These are phyloP conservation scores for Aristolochia fimbriata DNA, from an alignment of 164 flowering plant genomes.

Conservation along the genomic window DNA sequence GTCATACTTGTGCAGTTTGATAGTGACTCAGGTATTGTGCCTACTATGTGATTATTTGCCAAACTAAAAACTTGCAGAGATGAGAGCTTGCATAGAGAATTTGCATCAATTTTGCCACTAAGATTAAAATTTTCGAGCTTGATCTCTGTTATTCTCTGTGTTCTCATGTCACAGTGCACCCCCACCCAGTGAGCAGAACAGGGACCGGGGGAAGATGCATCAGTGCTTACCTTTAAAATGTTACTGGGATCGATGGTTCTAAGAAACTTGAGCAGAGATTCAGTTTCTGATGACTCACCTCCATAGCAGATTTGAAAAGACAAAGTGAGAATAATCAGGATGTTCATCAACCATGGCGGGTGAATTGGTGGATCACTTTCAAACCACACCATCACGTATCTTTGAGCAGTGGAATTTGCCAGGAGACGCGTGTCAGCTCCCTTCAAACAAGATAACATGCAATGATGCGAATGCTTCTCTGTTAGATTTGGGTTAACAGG, in stretches of 20 bases:
- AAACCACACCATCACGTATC: no score
- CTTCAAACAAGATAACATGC: no score
- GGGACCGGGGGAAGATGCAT: not conserved
- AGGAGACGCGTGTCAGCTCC: no score
- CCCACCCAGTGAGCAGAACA: not conserved
- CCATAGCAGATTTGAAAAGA: slow-evolving; percentile 6
- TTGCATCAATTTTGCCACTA: slow-evolving; percentile 30
- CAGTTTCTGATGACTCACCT: slow-evolving; percentile 25
- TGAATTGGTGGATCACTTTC: not conserved
- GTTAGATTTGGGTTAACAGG: no score
- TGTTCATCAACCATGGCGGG: slow-evolving; percentile 6
- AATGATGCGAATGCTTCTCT: no score
- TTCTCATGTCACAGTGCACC: slow-evolving; percentile 15
- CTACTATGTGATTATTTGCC: slow-evolving; percentile 24
- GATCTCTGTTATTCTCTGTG: slow-evolving; percentile 20
- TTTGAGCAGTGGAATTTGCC: no score
- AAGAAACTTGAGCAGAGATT: slow-evolving; percentile 18
- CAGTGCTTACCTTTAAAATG: not conserved
- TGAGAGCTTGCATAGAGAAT: slow-evolving; percentile 27
- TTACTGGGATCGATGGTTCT: slow-evolving; percentile 32
- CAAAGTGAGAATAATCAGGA: slow-evolving; percentile 7
- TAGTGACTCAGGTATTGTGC: slow-evolving; percentile 25
- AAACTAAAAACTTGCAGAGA: slow-evolving; percentile 22
- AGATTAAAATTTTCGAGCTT: slow-evolving; percentile 30
- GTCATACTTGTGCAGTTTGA: slow-evolving; percentile 22